Evolutionary conservation across 257 asterid species (phyloP), one percentile per base, ranked within the genome.

Genomic region (Lantana camara): DNA sequence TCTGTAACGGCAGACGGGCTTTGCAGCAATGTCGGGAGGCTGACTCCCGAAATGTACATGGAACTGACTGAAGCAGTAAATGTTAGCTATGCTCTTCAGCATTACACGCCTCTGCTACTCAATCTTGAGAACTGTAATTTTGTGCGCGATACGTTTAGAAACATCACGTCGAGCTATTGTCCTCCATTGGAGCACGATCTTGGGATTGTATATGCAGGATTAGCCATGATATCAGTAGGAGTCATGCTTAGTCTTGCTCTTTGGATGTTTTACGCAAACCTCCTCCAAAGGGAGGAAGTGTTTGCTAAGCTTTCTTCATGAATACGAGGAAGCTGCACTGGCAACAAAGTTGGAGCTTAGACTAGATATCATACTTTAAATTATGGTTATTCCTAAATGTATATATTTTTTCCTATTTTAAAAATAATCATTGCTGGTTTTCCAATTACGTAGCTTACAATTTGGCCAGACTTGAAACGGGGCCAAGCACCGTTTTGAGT

Each of bases 271-370:
- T 94, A 94, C 45, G 96, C 91, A 21, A 90, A 94, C 97, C 96
- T 92, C 95, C 99, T 96, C 96, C 95, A 63, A 87, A 90, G 95
- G 96, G 97, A 85, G 96, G 99, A 94, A 73, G 97, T 80, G 95
- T 90, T 88, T 80, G 96, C 82, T 55, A 85, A 86, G 84, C 67
- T 89, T 11, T 75, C 91, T 17, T 69, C 73, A 0, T 66, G 88
- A 61, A 71, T 83, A 72, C 79, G 81, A 56, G 71, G 75, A 22
- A 61, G 95, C 72, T 84, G 91, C 82, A 65, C 68, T 11, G 85
- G 86, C 19, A 75, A n/a, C n/a, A n/a, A n/a, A n/a, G n/a, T n/a
- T 72, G 83, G 81, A 59, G 83, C 60, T 73, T 82, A 87, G 83
- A 47, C 32, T 73, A 44, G 60, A 37, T 3, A 57, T 15, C 60